Evolutionary conservation across 1,284 basidiomycete species (phyloP).

Genomic region (Sanguinoderma infundibulare): DNA sequence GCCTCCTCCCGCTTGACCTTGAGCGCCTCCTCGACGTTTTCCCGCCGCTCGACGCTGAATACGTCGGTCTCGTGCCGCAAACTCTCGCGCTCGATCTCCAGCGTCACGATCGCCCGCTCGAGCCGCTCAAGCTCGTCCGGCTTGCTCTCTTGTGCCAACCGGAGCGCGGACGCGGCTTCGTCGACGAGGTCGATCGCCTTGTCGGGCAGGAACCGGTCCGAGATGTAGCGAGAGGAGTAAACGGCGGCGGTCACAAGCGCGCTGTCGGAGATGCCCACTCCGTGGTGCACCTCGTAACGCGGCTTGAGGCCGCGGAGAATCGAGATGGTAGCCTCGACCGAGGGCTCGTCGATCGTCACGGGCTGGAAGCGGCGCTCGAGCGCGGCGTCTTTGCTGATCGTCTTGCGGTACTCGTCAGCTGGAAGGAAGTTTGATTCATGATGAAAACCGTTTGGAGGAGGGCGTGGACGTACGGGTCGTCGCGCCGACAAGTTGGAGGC

Average conservation of each 20-base stretch:
- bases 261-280: slow-evolving; percentile 87
- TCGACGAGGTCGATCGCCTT: slow-evolving; percentile 92
- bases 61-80: slow-evolving; percentile 89
- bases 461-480: slow-evolving; percentile 69
- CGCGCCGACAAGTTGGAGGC: slow-evolving; percentile 86
- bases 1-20: slow-evolving; percentile 65
- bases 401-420: slow-evolving; percentile 91
- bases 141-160: slow-evolving; percentile 90
- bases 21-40: slow-evolving; percentile 70
- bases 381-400: slow-evolving; percentile 91
- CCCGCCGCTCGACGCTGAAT: slow-evolving; percentile 75
- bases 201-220: slow-evolving; percentile 88
- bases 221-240: slow-evolving; percentile 83
- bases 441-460: not conserved
- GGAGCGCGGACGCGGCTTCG: slow-evolving; percentile 87
- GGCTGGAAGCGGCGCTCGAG: slow-evolving; percentile 92
- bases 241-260: slow-evolving; percentile 90
- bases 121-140: slow-evolving; percentile 86
- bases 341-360: slow-evolving; percentile 86
- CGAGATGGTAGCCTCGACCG: slow-evolving; percentile 84
- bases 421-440: not conserved
- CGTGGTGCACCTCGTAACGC: slow-evolving; percentile 89
- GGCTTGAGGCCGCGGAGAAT: slow-evolving; percentile 89
- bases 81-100: slow-evolving; percentile 91
- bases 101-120: slow-evolving; percentile 83